phyloP scores from a whole-genome alignment of 768 basidiomycete genomes.

The Holtermannia corniformis region DNA sequence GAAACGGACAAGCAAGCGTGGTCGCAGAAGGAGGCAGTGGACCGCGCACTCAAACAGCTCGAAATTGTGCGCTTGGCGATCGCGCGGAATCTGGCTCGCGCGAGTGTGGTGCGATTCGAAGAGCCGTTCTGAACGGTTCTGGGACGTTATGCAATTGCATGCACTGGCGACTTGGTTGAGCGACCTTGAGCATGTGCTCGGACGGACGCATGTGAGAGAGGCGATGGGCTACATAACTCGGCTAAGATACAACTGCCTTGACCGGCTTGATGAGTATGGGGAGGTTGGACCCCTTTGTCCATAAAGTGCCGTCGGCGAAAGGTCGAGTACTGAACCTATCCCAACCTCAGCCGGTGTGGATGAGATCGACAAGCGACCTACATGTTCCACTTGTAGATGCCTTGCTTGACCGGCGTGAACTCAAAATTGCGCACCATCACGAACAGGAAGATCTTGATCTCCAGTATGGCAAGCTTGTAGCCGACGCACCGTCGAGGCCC shows the following conservation, averaged over 20 bases:
- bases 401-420: conserved; percentile 5
- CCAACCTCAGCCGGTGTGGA: background rate
- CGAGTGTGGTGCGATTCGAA: background rate
- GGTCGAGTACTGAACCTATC: conserved; percentile 20
- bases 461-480: conserved; percentile 20
- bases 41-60: background rate
- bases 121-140: background rate
- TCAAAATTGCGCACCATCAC: conserved; percentile 17
- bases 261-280: conserved; percentile 13
- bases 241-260: too few relatives aligned
- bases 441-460: conserved; percentile 20
- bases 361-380: conserved; percentile 3
- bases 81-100: background rate
- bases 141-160: background rate
- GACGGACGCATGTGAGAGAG: too few relatives aligned
- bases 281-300: conserved; percentile 12
- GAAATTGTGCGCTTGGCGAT: background rate
- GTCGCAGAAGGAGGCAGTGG: background rate
- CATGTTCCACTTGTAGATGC: conserved; percentile 20
- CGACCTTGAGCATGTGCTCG: background rate
- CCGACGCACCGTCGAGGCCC: conserved; percentile 23
- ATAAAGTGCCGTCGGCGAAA: conserved; percentile 9
- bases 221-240: too few relatives aligned
- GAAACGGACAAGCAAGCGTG: background rate
- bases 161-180: background rate